Percentiles rank a stretch among this genome's conserved stretches.
Evolutionary conservation across 331 rosid genomes (phyloP).

Genomic region (Dryas integrifolia): DNA sequence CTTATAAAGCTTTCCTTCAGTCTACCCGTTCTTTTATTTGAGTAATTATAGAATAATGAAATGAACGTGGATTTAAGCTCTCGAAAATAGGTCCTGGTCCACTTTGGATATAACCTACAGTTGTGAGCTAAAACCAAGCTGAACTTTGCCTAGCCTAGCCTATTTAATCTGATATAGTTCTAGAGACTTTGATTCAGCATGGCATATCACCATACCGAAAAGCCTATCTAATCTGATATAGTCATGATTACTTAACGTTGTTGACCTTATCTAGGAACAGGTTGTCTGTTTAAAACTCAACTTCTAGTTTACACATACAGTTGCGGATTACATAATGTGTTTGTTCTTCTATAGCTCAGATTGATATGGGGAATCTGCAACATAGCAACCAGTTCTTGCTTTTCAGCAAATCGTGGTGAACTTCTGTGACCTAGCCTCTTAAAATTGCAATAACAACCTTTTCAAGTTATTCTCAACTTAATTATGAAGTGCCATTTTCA

Average conservation of each 20-base stretch:
- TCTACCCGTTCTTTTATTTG: neutral
- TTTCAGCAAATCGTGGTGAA: neutral
- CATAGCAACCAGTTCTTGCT: neutral
- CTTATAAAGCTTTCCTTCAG: neutral
- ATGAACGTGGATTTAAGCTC: neutral
- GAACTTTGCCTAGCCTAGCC: neutral
- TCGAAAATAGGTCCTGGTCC: neutral
- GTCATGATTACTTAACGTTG: too few species aligned
- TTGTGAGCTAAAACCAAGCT: neutral
- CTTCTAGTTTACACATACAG: neutral
- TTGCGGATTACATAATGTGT: neutral
- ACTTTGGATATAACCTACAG: neutral
- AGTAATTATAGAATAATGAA: conserved; percentile 4
- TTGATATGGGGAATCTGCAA: neutral
- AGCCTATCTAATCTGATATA: too few species aligned
- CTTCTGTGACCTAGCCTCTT: neutral
- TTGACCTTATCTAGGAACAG: neutral
- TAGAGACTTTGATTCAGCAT: neutral
- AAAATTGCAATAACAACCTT: neutral
- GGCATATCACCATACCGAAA: neutral
- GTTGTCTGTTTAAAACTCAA: neutral
- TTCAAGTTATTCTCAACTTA: neutral
- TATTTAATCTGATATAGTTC: neutral
- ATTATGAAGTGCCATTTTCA: neutral
- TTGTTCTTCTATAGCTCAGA: neutral